Evolutionary conservation across 345 rosid genomes (phyloP).

Genomic region (Eucalyptus sideroxylon): DNA sequence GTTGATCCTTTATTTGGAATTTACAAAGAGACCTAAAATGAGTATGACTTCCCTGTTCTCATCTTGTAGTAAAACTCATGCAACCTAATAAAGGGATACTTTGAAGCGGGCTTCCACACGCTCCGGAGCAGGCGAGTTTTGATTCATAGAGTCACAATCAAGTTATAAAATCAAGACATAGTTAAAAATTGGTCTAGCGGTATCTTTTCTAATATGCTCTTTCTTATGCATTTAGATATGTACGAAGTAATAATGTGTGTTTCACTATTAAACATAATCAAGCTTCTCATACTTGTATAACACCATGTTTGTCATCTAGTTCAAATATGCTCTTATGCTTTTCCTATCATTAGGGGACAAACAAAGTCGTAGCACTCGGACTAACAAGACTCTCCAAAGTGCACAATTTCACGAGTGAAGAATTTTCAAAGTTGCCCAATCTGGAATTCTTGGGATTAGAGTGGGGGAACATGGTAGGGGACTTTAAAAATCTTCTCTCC

Average conservation of each 20-base stretch:
- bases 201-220: neutral
- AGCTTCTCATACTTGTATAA: neutral
- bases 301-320: neutral
- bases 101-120: neutral
- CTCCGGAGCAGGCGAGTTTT: rapidly evolving
- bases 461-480: neutral
- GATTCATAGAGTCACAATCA: neutral
- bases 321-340: neutral
- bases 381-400: neutral
- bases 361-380: neutral
- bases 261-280: neutral
- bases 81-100: neutral
- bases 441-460: neutral
- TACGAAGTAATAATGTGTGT: neutral
- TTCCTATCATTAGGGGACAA: neutral
- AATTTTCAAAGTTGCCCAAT: neutral
- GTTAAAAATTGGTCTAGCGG: neutral
- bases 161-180: neutral
- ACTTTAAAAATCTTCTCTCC: neutral
- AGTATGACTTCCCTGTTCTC: neutral
- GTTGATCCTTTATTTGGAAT: neutral
- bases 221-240: neutral
- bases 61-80: neutral
- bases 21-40: neutral
- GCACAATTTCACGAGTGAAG: neutral